Evolutionary conservation across 345 rosid species (phyloP), one percentile per base, ranked within the genome.

Genomic region (Eucalyptus camaldulensis): DNA sequence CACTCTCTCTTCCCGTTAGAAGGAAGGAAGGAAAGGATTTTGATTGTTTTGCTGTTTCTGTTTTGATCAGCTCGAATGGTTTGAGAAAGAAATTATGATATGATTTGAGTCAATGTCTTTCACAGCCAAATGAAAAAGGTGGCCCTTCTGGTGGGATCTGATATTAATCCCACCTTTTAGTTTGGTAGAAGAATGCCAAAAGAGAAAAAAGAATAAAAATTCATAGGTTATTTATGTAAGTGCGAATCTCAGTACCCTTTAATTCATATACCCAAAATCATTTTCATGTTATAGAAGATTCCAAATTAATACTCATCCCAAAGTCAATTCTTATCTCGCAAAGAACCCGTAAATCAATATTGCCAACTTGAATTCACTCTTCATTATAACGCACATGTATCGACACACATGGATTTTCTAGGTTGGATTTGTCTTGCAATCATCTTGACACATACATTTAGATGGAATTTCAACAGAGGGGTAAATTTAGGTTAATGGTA

Each of bases 401-500:
- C 0, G 8, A 62, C 8, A 3, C 5, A 3, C 33, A 3, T 60
- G 17, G 17, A 27, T 60, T 60, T 60, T 27, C 0, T 29, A 60
- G 14, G 5, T 62, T 6, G 33, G 69, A 62, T 60, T 27, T 60
- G 3, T 60, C 31, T 60, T 27, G 31, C 15, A 6, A 27, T 27
- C 69, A 62, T 29, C 33, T 62, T 6, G 69, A 27, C 8, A 27
- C 3, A 27, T 12, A 12, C 8, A 27, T 27, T 13, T 29, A 12
- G 4, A 62, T 62, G 31, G 15, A 60, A 62, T 62, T 62, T 62
- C 0, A 6, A 27, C 1, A 4, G 0, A 27, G 4, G n/a, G 69
- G 2, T 27, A 29, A 29, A 62, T 62, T 62, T 29, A 7, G 33
- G 8, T 13, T 13, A 29, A 11, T 10, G 14, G n/a, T 24, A 10